A percentile compares a stretch with the other conserved stretches of the same genome.
phyloP scores from a whole-genome alignment of 1,139 yeast species.

The Scheffersomyces cryptocercus region DNA sequence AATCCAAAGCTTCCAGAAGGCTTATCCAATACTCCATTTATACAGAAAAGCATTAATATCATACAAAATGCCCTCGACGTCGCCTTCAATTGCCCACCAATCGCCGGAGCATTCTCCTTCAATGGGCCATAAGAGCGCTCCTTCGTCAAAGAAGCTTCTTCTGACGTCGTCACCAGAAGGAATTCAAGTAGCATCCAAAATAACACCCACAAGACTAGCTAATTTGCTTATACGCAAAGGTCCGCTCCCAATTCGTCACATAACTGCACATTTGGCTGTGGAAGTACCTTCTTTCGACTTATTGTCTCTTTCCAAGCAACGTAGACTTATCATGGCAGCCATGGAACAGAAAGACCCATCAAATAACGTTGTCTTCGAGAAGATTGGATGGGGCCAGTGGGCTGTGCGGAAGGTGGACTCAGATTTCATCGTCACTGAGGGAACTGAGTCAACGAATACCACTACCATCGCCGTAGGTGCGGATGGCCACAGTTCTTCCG shows the following conservation, averaged over 20 bases:
- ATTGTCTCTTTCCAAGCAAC: slow-evolving; percentile 81
- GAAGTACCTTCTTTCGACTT: slow-evolving; percentile 82
- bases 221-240: slow-evolving; percentile 70
- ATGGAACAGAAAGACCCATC: slow-evolving; percentile 65
- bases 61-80: no score
- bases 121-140: neutral
- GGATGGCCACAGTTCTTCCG: neutral
- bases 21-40: no score
- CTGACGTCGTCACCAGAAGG: slow-evolving; percentile 89
- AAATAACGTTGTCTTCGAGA: slow-evolving; percentile 74
- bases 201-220: slow-evolving; percentile 79
- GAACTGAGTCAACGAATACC: slow-evolving; percentile 26
- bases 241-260: slow-evolving; percentile 87
- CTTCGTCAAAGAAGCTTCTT: slow-evolving; percentile 29
- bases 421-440: slow-evolving; percentile 51
- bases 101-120: no score
- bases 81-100: no score
- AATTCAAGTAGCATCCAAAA: slow-evolving; percentile 82
- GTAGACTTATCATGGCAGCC: slow-evolving; percentile 86
- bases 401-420: slow-evolving; percentile 65
- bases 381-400: slow-evolving; percentile 99
- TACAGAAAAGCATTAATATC: no score
- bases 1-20: no score
- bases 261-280: slow-evolving; percentile 72
- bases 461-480: neutral